Evolutionary conservation across 106 monocot genomes (phyloP), one percentile per base, ranked within the genome.

Genomic region (Allium sativum): DNA sequence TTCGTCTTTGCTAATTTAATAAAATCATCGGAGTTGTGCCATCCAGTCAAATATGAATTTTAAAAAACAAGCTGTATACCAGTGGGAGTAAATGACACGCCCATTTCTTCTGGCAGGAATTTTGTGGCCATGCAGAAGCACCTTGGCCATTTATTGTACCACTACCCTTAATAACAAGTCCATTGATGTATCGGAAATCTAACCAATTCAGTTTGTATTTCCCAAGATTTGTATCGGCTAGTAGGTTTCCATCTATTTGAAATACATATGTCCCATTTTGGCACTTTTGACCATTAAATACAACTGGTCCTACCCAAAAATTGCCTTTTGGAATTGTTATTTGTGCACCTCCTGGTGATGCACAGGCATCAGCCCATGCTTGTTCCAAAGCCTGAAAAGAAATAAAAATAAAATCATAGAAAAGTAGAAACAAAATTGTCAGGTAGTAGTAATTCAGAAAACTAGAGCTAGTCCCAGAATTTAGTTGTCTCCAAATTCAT

Each of bases 191-290:
- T 1, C 64, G 21, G 51, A 87, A 83, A 6, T 52, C 51, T 10
- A 92, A 44, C 86, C 81, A 92, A 19, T 76, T 60, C 6, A 13
- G 2, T 10, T 11, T 12, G 21, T 57, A 57, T 1, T 40, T 21
- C 31, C 40, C 18, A 13, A 57, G 21, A 57, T 57, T 57, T 10
- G 57, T 57, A 31, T 57, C 57, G 31, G 57, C 57, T 1, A 57
- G 21, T 12, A 57, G 22, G 18, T 57, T 57, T 22, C 57, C 57
- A 14, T 57, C 57, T 9, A 57, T 11, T 14, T 57, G 57, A 12
- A 57, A 31, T 13, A 40, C 40, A 22, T 31, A 11, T 21, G 21
- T 12, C 22, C 57, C 57, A 10, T 57, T 57, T 31, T 31, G 31
- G 31, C 31, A 31, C 13, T 40, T 31, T 57, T 20, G 20, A 10